Base-by-base conservation (phyloP, 352 stramenopile species). In the Phytophthora pluvialis region DNA sequence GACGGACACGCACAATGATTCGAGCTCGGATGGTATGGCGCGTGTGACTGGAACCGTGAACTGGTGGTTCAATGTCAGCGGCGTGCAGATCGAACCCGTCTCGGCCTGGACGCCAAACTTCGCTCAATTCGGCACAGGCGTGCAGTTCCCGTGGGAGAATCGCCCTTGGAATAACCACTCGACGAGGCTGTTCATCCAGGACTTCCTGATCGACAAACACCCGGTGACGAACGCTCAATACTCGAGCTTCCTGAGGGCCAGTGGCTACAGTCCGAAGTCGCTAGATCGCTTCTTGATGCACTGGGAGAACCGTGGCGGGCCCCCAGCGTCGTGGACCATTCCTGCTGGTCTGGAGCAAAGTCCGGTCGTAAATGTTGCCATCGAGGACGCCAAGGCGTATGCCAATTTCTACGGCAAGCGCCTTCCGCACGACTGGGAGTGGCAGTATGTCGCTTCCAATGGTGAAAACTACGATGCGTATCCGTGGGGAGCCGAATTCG, bases 121-220 rank as follows among this genome's bases (percentile, higher is more conserved):
- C 35, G 50, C 56, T 26, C 45, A 84, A 18, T 91, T 81, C 29
- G 87, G 87, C 25, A 79, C 75, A 0, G 88, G 87, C 12, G 87
- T 96, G 44, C 88, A 95, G 60, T 96, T 95, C 49, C 86, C 86
- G 6, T 95, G 88, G 86, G 86, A 96, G 43, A 46, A 75, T 15
- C 80, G 83, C 2, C 86, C 88, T n/a, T 90, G 78, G 73, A 92
- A 89, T 48, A 91, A 91, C 46, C 86, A 95, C 60, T 88, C 79
- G 12, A 73, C 75, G 15, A 51, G 71, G 4, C 72, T 96, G 18
- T 66, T 77, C 18, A 57, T 96, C 38, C 76, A 81, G 16, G 81
- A 90, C 49, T 96, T 96, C 54, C 54, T 73, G 25, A 85, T 95
- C 21, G 88, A 94, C 47, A 74, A 70, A 25, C 73, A 92, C 42